Percentiles rank a stretch among this genome's conserved stretches.
Evolutionary conservation across 176 grass and related monocot species (phyloP).

Genomic region (Rhipidocladum racemiflorum): DNA sequence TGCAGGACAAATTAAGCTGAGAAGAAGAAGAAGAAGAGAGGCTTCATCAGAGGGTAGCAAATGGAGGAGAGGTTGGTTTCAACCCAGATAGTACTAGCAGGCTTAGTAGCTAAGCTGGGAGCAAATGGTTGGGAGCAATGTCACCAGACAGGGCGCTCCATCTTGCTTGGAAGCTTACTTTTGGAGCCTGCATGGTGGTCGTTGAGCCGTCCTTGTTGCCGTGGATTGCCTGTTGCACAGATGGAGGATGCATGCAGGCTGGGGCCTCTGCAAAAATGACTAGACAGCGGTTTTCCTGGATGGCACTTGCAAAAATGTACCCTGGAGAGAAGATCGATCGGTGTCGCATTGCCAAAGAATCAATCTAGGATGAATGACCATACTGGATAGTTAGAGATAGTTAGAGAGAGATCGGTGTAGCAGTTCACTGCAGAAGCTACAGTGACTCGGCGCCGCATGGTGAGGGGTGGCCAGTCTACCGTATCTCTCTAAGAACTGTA

Average conservation of each 20-base stretch:
- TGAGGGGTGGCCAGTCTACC: too few relatives aligned
- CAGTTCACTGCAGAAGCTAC: too few relatives aligned
- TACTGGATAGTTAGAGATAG: too few relatives aligned
- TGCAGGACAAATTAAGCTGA: neutral
- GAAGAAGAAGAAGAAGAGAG: too few relatives aligned
- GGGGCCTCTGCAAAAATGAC: neutral
- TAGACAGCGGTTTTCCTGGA: neutral
- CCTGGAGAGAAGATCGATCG: too few relatives aligned
- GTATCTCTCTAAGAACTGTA: too few relatives aligned
- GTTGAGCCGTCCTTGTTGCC: slow-evolving; percentile 34
- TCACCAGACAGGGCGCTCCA: slow-evolving; percentile 32
- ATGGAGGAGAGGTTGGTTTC: neutral
- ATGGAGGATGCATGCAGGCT: slow-evolving; percentile 1
- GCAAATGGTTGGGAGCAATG: slow-evolving; percentile 33
- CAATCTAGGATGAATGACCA: neutral
- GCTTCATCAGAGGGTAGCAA: neutral
- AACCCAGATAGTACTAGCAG: neutral
- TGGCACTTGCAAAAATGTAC: neutral
- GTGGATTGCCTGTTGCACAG: slow-evolving; percentile 16
- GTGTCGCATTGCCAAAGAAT: neutral
- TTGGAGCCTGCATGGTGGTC: slow-evolving; percentile 31
- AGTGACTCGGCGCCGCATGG: too few relatives aligned
- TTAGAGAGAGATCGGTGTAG: too few relatives aligned
- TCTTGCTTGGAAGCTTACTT: slow-evolving; percentile 40
- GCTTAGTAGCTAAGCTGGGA: neutral